Evolutionary conservation across 176 grass and related monocot species (phyloP).

Genomic region (maize (Zea mays)): DNA sequence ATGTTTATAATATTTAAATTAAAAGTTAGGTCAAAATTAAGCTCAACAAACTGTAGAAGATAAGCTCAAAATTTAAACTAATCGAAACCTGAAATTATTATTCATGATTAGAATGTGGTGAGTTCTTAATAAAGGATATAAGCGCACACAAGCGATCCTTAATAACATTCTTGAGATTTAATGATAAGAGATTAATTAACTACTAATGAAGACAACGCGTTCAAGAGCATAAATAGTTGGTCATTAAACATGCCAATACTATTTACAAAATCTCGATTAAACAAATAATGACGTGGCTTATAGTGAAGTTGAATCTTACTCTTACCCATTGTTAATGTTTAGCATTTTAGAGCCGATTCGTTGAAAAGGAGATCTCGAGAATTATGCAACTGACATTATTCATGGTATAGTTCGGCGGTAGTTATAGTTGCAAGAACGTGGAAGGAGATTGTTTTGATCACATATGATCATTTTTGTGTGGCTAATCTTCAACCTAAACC

Average conservation of each 20-base stretch:
- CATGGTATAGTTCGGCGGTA: not conserved
- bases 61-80: not conserved
- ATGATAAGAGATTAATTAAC: not conserved
- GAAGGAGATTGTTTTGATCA: conserved; percentile 13
- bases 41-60: not conserved
- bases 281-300: no score
- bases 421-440: conserved; percentile 35
- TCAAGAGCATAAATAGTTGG: not conserved
- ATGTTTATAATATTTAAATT: not conserved
- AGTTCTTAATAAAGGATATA: not conserved
- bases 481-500: conserved; percentile 23
- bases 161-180: not conserved
- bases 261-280: no score
- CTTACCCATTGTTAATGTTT: not conserved
- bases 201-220: not conserved
- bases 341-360: not conserved
- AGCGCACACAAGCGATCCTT: not conserved
- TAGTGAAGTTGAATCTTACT: not conserved
- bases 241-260: not conserved
- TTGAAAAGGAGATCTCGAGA: not conserved
- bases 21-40: not conserved
- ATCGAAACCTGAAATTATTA: not conserved
- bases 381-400: conserved; percentile 6
- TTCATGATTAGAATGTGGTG: not conserved
- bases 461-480: conserved; percentile 5